A percentile compares a stretch with the other conserved stretches of the same genome.
Conservation (phyloP, 129 eudicot genomes). For the Flaveria linearis region DNA sequence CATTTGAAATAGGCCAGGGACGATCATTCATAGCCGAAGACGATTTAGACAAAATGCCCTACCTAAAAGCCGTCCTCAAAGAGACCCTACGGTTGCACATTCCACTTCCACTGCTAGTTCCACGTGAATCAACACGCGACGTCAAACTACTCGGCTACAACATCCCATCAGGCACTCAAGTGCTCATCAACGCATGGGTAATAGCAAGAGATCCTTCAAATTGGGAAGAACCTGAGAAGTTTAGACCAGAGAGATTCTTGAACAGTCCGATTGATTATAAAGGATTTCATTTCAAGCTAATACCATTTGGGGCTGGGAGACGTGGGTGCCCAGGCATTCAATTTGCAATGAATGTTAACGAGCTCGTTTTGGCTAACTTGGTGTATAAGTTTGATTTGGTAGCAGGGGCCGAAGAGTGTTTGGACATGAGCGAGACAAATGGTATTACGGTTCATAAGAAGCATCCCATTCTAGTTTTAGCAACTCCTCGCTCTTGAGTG, state of each 20-base stretch:
- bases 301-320: neutral
- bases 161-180: neutral
- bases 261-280: neutral
- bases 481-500: neutral
- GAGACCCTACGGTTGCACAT: neutral
- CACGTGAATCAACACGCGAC: neutral
- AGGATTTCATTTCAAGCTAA: neutral
- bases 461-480: neutral
- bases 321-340: neutral
- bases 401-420: neutral
- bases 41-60: neutral
- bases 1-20: neutral
- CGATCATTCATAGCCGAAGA: neutral
- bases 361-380: neutral
- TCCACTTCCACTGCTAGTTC: neutral
- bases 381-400: neutral
- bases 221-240: neutral
- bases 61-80: neutral
- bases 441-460: conserved; percentile 6
- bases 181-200: neutral
- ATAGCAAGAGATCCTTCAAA: conserved; percentile 6
- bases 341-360: neutral
- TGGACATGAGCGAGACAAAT: neutral
- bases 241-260: conserved; percentile 1
- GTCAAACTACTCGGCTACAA: neutral